Percentiles rank a stretch among this genome's conserved stretches.
Conservation (phyloP, 106 monocot species). For the Platanthera guangdongensis region DNA sequence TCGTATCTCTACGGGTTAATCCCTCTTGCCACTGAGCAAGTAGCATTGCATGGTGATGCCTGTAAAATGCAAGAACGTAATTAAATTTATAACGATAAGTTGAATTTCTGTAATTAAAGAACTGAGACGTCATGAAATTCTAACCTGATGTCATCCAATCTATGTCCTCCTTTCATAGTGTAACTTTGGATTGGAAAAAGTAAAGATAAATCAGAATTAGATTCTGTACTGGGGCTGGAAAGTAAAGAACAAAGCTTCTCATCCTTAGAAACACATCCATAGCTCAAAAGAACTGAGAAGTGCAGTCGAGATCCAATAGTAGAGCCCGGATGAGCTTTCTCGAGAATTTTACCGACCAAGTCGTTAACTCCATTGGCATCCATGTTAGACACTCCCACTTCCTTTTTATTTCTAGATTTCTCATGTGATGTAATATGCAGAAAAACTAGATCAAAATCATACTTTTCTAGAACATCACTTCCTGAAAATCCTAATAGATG, state of each 20-base stretch:
- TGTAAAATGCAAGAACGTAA: conserved; percentile 13
- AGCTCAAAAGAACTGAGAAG: conserved; percentile 65
- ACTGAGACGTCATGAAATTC: neutral
- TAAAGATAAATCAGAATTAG: conserved; percentile 67
- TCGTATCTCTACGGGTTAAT: conserved; percentile 56
- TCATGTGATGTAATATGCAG: conserved; percentile 45
- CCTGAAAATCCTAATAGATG: conserved; percentile 53
- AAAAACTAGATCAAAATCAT: conserved; percentile 72
- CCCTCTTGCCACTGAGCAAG: conserved; percentile 85
- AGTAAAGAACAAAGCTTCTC: conserved; percentile 17
- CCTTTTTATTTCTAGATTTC: conserved; percentile 27
- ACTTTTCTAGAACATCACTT: conserved; percentile 48
- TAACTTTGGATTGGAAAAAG: conserved; percentile 83
- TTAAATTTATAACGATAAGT: neutral
- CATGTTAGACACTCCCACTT: conserved; percentile 18
- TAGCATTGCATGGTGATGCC: conserved; percentile 83
- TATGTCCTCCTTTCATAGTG: conserved; percentile 62
- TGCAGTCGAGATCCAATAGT: conserved; percentile 60
- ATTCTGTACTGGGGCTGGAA: conserved; percentile 20
- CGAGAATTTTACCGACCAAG: conserved; percentile 52
- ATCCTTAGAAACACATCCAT: conserved; percentile 32
- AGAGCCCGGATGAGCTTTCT: conserved; percentile 41
- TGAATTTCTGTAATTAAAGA: neutral
- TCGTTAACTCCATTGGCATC: conserved; percentile 45
- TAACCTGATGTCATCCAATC: conserved; percentile 63